Base-by-base conservation (phyloP, 306 rosid species). In the Cucurbita moschata region DNA sequence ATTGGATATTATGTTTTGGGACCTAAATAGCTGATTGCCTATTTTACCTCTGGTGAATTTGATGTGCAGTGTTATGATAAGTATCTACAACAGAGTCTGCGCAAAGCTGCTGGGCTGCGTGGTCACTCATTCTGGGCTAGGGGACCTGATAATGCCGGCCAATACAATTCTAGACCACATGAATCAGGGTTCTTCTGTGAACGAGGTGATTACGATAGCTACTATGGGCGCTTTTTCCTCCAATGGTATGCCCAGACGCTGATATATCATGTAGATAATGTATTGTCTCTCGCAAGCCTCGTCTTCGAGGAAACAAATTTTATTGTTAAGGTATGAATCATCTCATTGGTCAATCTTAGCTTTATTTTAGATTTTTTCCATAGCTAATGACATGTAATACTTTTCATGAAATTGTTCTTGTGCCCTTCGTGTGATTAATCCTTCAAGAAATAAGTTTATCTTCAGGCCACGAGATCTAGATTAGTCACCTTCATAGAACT, bases 141-240 rank as follows among this genome's bases (percentile, higher is more conserved):
- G 82, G 97, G 92, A 78, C 98, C 98, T 77, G 96, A 90, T 77
- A 94, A 94, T 85, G 92, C 95, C 47, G 98, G 97, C 62, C 83
- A 83, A 68, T 94, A 94, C 80, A 94, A 90, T 78, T 94, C 98
- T 70, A 83, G 83, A 88, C 97, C 98, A 15, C 94, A 90, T 72
- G 98, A 90, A 79, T 87, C 97, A 75, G 97, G 92, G 61, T 94
- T 94, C 88, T 94, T 94, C 81, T 87, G 99, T 79, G 99, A 91
- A 58, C 85, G 91, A 30, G 99, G 99, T 69, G 99, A 91, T 79
- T 94, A 94, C n/a, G 97, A 86, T 85, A 94, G 91, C 83, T 94
- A 89, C 84, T 90, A 94, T 76, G 99, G 99, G 35, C 97, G 96
- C 56, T 94, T 94, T 87, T 94, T 94, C 86, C 96, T 94, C 77